Evolutionary conservation across 768 basidiomycete genomes (phyloP), one percentile per base, ranked within the genome.

Genomic region (Mycena vulgaris): DNA sequence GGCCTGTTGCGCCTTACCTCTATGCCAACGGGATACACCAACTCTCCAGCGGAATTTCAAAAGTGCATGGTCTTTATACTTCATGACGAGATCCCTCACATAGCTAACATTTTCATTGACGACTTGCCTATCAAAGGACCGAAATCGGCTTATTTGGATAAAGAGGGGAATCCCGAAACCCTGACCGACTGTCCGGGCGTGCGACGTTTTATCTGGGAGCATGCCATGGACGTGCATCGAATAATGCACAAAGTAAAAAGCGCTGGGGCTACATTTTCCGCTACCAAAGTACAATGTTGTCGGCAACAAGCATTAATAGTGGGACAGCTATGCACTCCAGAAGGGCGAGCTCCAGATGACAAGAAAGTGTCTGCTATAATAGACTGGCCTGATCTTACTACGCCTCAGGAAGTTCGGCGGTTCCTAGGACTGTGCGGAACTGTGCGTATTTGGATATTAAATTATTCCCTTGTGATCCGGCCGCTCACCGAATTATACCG

Each of bases 181-280:
- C 28, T 76, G 0, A 27, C 23, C 25, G 76, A 75, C 17, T 75
- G 76, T 49, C 68, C 76, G 31, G 71, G 63, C 17, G 75, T 78
- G 28, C 40, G 73, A 23, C 51, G 72, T 0, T 85, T 84, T 40
- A 76, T 85, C 5, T 84, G 79, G 76, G 80, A 85, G 51, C 25
- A 49, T 28, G 48, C 48, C 2, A 2, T n/a, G 25, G 48, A 49
- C 28, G 48, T 49, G 2, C 48, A 84, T 45, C 56, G 75, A 0
- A 69, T 84, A 5, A 53, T 81, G 16, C 78, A 81, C 9, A 39
- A 69, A 0, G 64, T 82, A 1, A 72, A 78, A 23, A 73, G 78
- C 30, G 61, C 75, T 0, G 78, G 83, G 7, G 77, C 70, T 0
- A 83, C 79, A 0, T 76, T 85, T 21, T 80, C 77, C 0, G 75